Evolutionary conservation across 257 asterid species (phyloP), one percentile per base, ranked within the genome.

Genomic region (Solanum megistacrolobum): DNA sequence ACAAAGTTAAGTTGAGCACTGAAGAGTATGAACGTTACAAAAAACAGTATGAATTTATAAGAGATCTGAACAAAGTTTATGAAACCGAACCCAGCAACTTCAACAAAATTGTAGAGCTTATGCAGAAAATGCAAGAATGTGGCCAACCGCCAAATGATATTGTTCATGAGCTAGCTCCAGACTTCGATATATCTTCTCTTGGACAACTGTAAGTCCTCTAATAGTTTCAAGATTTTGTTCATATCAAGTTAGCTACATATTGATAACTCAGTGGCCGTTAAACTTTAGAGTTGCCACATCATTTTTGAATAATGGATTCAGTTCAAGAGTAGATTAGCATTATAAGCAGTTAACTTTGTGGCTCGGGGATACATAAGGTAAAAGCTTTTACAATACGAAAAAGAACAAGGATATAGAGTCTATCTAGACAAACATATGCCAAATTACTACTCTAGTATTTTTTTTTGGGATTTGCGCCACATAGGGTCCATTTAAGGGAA

Each of bases 61-160:
- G 89, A 89, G 95, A 95, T 66, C 92, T 97, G 79, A 96, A 93
- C 86, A 81, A 84, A 84, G 96, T 91, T 60, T 97, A 96, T 89
- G 99, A 94, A 86, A 89, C 92, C 12, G 99, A 95, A 88, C 98
- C 98, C 4, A 90, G 90, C 29, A 95, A 97, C 93, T 96, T 94
- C 98, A 95, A 91, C 94, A 97, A 95, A 95, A 93, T 97, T 69
- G 97, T 95, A 55, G 99, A 97, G 93, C 96, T 97, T 83, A 97
- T 97, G 98, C 99, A 97, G 94, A 97, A 97, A 91, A 97, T 97
- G 99, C 98, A 97, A 92, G 99, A 95, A 82, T 97, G 99, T 90
- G 99, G 99, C 60, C 99, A 96, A 91, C 99, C 99, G 6, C 99
- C 99, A 6, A 93, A 92, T 69, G 99, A 97, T 85, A 96, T 97